Conservation (phyloP, 192 early-diverging fungal genomes). For the Bifiguratus adelaidae region DNA sequence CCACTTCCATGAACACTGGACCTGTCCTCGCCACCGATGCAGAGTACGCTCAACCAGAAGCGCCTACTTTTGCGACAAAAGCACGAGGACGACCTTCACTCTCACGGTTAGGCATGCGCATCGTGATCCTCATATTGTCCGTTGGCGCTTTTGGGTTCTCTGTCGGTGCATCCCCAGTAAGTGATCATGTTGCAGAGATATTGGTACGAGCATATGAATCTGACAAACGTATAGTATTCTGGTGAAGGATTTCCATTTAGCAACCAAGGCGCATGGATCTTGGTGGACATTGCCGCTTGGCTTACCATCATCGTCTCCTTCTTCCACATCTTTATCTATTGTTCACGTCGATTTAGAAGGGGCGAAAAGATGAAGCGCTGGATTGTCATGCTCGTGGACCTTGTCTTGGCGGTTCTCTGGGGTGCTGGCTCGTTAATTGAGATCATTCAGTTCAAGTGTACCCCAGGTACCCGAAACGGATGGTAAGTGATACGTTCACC, state of each 20-base stretch:
- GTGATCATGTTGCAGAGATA: not conserved
- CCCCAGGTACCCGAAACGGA: conserved; percentile 8
- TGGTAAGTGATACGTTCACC: no score
- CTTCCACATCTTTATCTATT: conserved; percentile 7
- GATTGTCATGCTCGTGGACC: conserved; percentile 13
- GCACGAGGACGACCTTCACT: conserved; percentile 6
- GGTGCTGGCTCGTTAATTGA: conserved; percentile 19
- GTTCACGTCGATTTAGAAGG: conserved; percentile 7
- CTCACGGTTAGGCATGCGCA: conserved; percentile 8
- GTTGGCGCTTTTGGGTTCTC: conserved; percentile 21
- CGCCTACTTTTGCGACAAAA: not conserved
- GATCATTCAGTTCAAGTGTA: conserved; percentile 8
- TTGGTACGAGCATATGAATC: not conserved
- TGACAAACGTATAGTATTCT: conserved; percentile 4
- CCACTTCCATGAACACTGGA: not conserved
- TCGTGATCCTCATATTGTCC: conserved; percentile 13
- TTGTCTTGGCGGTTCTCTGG: conserved; percentile 17
- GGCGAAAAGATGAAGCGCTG: conserved; percentile 13
- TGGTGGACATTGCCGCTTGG: no score
- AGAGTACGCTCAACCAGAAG: not conserved
- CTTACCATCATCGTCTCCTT: conserved; percentile 7
- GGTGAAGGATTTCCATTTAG: conserved; percentile 9
- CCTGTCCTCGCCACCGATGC: not conserved
- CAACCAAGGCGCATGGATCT: no score
- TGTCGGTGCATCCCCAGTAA: conserved; percentile 23